These are phyloP conservation scores for Cardamine chenopodiifolia DNA, from an alignment of 345 rosid species.

Conservation along the genomic window DNA sequence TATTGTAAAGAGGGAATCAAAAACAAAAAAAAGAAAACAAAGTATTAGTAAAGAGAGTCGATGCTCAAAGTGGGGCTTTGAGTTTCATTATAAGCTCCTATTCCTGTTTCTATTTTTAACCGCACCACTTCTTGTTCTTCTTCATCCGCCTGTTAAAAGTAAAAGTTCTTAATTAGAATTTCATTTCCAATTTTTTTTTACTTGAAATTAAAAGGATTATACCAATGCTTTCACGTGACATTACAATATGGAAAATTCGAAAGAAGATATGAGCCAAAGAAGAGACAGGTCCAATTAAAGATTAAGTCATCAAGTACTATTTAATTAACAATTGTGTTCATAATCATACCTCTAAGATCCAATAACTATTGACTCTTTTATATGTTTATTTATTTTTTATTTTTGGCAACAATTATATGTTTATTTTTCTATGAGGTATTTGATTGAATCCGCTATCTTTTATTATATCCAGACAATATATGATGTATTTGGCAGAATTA, in stretches of 20 bases:
- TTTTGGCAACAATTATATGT: too few species aligned
- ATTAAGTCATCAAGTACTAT: conserved; percentile 1
- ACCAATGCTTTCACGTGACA: neutral
- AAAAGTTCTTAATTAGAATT: neutral
- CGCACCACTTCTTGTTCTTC: conserved; percentile 60
- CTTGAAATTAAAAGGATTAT: neutral
- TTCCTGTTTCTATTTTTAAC: conserved; percentile 57
- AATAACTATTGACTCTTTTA: conserved; percentile 8
- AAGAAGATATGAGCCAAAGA: conserved; percentile 17
- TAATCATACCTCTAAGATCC: conserved; percentile 31
- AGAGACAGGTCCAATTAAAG: conserved; percentile 4
- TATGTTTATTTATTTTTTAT: too few species aligned
- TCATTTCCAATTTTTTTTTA: neutral
- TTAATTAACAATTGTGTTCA: conserved; percentile 26
- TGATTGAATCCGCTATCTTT: conserved; percentile 12
- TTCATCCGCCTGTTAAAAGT: conserved; percentile 59
- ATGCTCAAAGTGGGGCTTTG: conserved; percentile 61
- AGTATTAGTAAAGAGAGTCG: conserved; percentile 26
- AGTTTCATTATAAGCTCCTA: conserved; percentile 64
- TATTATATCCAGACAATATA: conserved; percentile 5
- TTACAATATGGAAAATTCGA: conserved; percentile 6
- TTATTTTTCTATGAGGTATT: neutral
- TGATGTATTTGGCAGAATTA: conserved; percentile 25
- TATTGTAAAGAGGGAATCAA: conserved; percentile 13
- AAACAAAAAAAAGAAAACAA: neutral